Evolutionary conservation across 169 alveolate species (phyloP).

Genomic region (Perkinsus chesapeaki): DNA sequence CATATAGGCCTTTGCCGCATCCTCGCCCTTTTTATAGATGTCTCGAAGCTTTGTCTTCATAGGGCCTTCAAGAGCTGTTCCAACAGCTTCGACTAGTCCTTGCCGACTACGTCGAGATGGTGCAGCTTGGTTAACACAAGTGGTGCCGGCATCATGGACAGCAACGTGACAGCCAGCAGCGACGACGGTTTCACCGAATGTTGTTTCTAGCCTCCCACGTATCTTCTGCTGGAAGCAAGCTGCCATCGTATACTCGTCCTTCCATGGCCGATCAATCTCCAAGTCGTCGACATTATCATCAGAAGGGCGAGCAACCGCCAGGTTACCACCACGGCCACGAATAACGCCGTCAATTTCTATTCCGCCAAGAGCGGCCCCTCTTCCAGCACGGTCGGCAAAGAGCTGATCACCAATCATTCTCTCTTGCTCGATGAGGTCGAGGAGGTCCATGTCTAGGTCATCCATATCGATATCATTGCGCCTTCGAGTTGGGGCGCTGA

Average conservation of each 20-base stretch:
- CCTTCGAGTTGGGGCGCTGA: not conserved
- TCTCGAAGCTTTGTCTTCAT: not conserved
- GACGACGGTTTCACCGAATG: not conserved
- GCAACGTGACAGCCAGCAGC: not conserved
- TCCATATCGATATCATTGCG: not conserved
- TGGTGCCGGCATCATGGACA: not conserved
- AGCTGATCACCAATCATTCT: not conserved
- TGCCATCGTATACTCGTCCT: not conserved
- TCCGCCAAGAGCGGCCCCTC: not conserved
- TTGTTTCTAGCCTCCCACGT: not conserved
- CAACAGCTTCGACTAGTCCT: not conserved
- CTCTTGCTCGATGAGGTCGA: not conserved
- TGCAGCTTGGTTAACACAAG: too few species aligned
- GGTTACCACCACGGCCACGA: not conserved
- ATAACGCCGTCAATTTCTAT: not conserved
- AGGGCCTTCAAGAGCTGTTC: not conserved
- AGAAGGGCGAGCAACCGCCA: not conserved
- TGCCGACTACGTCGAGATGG: not conserved
- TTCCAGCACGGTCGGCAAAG: too few species aligned
- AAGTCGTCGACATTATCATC: not conserved
- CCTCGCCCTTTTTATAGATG: not conserved
- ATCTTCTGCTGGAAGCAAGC: not conserved
- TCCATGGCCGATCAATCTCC: not conserved
- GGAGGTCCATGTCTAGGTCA: not conserved
- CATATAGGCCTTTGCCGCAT: not conserved